phyloP scores from a whole-genome alignment of 345 rosid genomes.

The Bruguiera parviflora region DNA sequence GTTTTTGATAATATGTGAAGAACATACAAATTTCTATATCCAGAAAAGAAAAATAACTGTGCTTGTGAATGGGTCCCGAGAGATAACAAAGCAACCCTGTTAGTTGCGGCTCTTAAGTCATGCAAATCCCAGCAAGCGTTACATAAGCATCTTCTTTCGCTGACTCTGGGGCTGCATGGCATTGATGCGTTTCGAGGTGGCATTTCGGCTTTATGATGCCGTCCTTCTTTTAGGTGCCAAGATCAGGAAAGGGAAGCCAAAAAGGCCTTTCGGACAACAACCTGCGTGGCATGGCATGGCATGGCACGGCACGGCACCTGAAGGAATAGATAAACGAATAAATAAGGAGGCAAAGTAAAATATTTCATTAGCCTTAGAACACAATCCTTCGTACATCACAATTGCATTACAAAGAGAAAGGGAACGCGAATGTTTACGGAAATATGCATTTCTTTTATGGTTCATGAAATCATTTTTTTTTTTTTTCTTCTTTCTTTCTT shows the following conservation, averaged over 20 bases:
- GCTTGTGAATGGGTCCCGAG: background rate
- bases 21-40: no score
- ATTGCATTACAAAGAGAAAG: no score
- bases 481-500: background rate
- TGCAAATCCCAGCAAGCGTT: background rate
- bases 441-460: no score
- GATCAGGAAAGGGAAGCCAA: background rate
- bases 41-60: no score
- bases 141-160: background rate
- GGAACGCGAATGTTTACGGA: no score
- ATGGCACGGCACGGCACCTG: no score
- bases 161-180: background rate
- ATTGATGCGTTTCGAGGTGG: background rate
- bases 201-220: constrained; percentile 1
- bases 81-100: background rate
- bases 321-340: no score
- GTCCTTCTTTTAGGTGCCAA: background rate
- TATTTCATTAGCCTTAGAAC: no score
- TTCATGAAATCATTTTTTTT: background rate
- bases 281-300: no score
- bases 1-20: no score
- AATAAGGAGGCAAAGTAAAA: no score
- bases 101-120: background rate
- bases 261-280: background rate
- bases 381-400: no score